These are phyloP conservation scores for Fragaria vesca DNA, from an alignment of 306 rosid genomes.

Conservation along the genomic window DNA sequence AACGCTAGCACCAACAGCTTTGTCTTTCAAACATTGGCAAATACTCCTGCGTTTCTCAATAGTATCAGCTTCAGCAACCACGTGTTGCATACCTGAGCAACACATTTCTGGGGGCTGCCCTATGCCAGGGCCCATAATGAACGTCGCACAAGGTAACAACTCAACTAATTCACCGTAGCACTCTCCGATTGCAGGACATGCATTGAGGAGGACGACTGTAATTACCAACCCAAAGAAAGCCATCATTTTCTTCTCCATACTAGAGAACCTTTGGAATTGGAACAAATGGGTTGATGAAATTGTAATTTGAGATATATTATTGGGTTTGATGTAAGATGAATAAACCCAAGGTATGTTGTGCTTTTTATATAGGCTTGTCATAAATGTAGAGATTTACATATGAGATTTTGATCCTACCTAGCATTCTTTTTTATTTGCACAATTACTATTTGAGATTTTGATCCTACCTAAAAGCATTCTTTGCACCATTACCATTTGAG, in stretches of 20 bases:
- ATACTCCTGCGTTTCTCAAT: conserved; percentile 5
- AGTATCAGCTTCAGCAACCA: conserved; percentile 11
- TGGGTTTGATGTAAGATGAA: neutral
- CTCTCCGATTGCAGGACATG: neutral
- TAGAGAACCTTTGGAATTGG: neutral
- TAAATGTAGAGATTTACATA: neutral
- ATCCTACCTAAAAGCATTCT: neutral
- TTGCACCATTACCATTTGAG: neutral
- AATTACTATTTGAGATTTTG: neutral
- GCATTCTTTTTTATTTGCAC: neutral
- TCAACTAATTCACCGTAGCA: neutral
- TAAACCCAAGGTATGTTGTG: neutral
- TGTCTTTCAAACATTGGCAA: conserved; percentile 22
- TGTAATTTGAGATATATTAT: neutral
- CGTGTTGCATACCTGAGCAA: neutral
- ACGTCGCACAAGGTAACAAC: conserved; percentile 15
- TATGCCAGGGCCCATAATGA: conserved; percentile 13
- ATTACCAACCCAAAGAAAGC: neutral
- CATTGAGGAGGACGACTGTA: neutral
- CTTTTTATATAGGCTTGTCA: neutral
- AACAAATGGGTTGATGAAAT: neutral
- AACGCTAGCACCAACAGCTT: neutral
- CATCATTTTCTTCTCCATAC: neutral
- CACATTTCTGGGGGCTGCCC: conserved; percentile 5
- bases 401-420: conserved; percentile 1